phyloP scores from a whole-genome alignment of 2,329 filamentous ascomycete genomes.

The Sporothrix globosa region DNA sequence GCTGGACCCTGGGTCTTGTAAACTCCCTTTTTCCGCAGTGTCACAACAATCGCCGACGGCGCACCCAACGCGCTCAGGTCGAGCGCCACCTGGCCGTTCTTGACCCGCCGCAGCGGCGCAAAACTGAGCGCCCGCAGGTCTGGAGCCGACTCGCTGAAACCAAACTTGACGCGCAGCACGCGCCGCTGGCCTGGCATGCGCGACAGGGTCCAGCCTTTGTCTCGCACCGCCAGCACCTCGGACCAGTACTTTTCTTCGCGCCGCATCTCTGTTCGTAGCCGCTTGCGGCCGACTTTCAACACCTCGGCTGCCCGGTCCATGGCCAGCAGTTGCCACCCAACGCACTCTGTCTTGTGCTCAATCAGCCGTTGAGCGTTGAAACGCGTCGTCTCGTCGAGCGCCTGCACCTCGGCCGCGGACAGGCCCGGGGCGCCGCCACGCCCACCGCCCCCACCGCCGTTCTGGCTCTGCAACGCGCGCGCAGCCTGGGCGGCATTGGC shows the following conservation, averaged over 20 bases:
- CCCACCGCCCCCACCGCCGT: background rate
- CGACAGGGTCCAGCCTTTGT: slow-evolving; percentile 84
- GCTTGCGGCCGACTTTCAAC: slow-evolving; percentile 69
- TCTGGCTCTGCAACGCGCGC: slow-evolving; percentile 31
- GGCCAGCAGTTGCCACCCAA: slow-evolving; percentile 78
- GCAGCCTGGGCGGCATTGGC: slow-evolving; percentile 61
- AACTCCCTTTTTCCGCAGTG: background rate
- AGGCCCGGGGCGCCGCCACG: background rate
- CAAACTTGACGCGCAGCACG: slow-evolving; percentile 82
- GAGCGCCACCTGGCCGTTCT: slow-evolving; percentile 74
- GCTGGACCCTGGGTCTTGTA: background rate
- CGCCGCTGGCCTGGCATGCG: slow-evolving; percentile 72
- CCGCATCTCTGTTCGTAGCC: slow-evolving; percentile 75
- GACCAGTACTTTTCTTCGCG: slow-evolving; percentile 88
- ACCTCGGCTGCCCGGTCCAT: slow-evolving; percentile 75
- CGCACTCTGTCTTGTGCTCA: slow-evolving; percentile 60
- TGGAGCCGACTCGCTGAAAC: slow-evolving; percentile 73
- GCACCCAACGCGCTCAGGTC: slow-evolving; percentile 62
- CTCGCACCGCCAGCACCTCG: slow-evolving; percentile 77
- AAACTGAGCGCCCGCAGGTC: slow-evolving; percentile 72
- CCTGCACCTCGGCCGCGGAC: background rate
- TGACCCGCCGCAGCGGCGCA: slow-evolving; percentile 73
- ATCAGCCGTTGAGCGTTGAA: slow-evolving; percentile 47
- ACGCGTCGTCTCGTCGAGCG: slow-evolving; percentile 44
- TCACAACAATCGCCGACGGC: slow-evolving; percentile 41